A percentile compares a stretch with the other conserved stretches of the same genome.
These are phyloP conservation scores for Fraxinus angustifolia DNA, from an alignment of 305 asterid genomes.

Conservation along the genomic window DNA sequence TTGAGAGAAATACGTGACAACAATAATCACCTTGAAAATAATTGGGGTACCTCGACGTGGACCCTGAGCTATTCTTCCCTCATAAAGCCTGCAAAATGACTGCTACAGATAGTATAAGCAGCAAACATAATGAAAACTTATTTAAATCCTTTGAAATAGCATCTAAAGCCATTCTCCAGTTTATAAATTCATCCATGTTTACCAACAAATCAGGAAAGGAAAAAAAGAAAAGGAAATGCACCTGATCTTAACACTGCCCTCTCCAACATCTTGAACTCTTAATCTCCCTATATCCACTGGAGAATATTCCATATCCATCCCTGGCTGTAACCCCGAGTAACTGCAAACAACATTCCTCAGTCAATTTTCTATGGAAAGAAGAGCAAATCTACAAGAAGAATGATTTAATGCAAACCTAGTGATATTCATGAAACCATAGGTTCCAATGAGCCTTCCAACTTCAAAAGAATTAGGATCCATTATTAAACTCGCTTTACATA, in stretches of 20 bases:
- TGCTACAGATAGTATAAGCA: conserved; percentile 49
- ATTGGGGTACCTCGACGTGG: conserved; percentile 73
- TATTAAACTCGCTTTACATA: conserved; percentile 56
- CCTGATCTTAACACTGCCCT: conserved; percentile 84
- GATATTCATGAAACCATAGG: conserved; percentile 86
- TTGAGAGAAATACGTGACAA: neutral
- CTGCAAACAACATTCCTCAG: conserved; percentile 33
- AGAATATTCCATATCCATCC: conserved; percentile 40
- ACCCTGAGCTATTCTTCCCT: conserved; percentile 87
- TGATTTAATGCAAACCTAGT: conserved; percentile 48
- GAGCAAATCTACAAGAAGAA: neutral
- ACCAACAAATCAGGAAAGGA: neutral
- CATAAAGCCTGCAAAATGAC: conserved; percentile 85
- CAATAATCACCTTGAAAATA: conserved; percentile 66
- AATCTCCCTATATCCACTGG: conserved; percentile 47
- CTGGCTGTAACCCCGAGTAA: conserved; percentile 61
- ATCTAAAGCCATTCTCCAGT: neutral
- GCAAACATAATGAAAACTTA: conserved; percentile 21
- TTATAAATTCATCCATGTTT: neutral
- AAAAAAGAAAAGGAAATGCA: conserved; percentile 22
- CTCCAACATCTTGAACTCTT: conserved; percentile 77
- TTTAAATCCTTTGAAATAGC: neutral
- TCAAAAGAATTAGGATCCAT: conserved; percentile 66
- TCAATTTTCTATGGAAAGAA: neutral
- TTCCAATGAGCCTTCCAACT: conserved; percentile 80